A percentile compares a stretch with the other conserved stretches of the same genome.
phyloP scores from a whole-genome alignment of 495 filamentous ascomycete species.

The Jackrogersella minutella region DNA sequence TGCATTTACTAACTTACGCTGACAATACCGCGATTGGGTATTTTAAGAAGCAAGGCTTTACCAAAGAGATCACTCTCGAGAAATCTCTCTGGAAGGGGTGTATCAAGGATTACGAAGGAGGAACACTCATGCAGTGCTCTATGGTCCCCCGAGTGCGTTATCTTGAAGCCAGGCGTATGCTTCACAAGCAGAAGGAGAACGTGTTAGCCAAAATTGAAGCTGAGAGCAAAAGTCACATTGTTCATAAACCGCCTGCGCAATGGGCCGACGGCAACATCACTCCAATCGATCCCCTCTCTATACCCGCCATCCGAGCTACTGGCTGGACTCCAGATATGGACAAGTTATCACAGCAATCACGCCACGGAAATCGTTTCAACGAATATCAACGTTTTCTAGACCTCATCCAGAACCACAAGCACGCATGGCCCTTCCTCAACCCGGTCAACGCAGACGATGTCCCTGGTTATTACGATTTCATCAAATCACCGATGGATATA shows the following conservation, averaged over 20 bases:
- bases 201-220: neutral
- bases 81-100: neutral
- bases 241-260: neutral
- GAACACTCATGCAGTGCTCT: neutral
- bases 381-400: neutral
- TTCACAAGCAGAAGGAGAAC: neutral
- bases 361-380: neutral
- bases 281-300: neutral
- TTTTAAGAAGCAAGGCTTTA: neutral
- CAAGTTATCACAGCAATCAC: neutral
- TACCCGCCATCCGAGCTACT: neutral
- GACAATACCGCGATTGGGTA: neutral
- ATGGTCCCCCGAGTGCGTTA: neutral
- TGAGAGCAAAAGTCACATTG: neutral
- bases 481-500: neutral
- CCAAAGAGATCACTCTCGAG: neutral
- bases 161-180: neutral
- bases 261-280: neutral
- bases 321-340: neutral
- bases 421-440: neutral
- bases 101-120: neutral
- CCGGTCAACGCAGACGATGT: neutral
- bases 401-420: neutral
- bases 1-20: neutral
- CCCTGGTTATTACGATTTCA: neutral